phyloP scores from a whole-genome alignment of 202 grass and related monocot species.

The Sporobolus alterniflorus region DNA sequence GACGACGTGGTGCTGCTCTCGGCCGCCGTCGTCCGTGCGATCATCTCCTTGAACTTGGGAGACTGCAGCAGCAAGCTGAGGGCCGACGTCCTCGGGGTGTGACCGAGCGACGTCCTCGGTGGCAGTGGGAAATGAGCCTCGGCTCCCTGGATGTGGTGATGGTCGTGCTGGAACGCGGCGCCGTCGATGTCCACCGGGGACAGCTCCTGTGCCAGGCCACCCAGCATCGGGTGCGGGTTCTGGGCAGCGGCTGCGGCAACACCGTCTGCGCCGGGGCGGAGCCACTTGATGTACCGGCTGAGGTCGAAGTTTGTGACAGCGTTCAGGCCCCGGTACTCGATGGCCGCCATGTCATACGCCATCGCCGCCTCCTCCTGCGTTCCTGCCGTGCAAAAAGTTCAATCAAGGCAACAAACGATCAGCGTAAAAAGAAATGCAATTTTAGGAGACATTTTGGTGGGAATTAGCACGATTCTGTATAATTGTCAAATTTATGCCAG shows the following conservation, averaged over 20 bases:
- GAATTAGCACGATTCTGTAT: background rate
- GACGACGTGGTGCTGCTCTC: constrained; percentile 42
- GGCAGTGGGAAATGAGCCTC: constrained; percentile 28
- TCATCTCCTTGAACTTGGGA: constrained; percentile 82
- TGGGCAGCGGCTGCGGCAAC: background rate
- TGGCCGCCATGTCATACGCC: constrained; percentile 94
- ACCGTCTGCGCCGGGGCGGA: constrained; percentile 48
- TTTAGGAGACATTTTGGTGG: background rate
- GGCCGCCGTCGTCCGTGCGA: constrained; percentile 49
- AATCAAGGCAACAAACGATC: background rate
- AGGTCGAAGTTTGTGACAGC: constrained; percentile 98
- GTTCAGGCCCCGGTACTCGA: constrained; percentile 83
- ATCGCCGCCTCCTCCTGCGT: constrained; percentile 91
- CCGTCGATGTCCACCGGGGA: constrained; percentile 14
- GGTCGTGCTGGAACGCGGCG: constrained; percentile 28
- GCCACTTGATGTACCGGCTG: constrained; percentile 80
- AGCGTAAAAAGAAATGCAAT: background rate
- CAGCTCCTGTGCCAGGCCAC: constrained; percentile 5
- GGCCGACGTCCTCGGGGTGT: constrained; percentile 47
- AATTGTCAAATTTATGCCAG: background rate
- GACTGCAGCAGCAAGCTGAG: constrained; percentile 62
- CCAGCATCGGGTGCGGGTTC: constrained; percentile 44
- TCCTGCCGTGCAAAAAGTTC: constrained; percentile 29
- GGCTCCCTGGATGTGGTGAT: background rate
- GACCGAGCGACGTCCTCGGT: constrained; percentile 34